Base-by-base conservation (phyloP, 495 filamentous ascomycete genomes). In the Penicillium steckii region DNA sequence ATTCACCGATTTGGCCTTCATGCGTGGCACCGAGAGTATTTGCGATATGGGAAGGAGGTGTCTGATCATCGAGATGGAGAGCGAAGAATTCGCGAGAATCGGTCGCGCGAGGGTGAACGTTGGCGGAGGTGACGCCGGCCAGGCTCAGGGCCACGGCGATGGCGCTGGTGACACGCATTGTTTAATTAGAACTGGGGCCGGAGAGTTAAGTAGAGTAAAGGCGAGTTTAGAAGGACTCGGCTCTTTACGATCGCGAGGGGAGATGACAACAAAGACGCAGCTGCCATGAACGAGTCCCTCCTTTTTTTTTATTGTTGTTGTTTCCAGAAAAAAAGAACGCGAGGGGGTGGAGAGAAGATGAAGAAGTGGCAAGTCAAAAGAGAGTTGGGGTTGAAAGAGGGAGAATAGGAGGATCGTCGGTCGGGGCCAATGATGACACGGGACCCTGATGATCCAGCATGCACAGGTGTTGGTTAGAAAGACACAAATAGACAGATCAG, bases 81-180 rank as follows among this genome's bases (percentile, higher is more conserved):
- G 92, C 91, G 67, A 96, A 95, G 71, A 92, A 96, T 63, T 97
- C 90, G 71, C 86, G 86, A 5, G 83, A 78, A 9, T 86, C 81
- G 68, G 86, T 85, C 57, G 89, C 75, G 22, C 84, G 70, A 68
- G 71, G 64, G 64, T 71, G 71, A 67, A 78, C 63, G 59, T 56
- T 71, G 51, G 76, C 70, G 52, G 72, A 61, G 51, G 71, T 65
- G 8, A 67, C 60, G 44, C 65, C 59, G 15, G 56, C 68, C 47
- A 72, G 58, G 55, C 58, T 64, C 30, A 72, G 59, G 33, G 70
- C 66, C 55, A 70, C 57, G 46, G 76, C 72, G 57, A 79, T 73
- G 54, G 59, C 54, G 50, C 60, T 46, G 18, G 51, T 51, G 52
- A 76, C 47, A 62, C 70, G 70, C 73, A 76, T 76, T n/a, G n/a